Percentiles rank a stretch among this genome's conserved stretches.
Evolutionary conservation across 345 rosid genomes (phyloP).

Genomic region (Sonneratia caseolaris): DNA sequence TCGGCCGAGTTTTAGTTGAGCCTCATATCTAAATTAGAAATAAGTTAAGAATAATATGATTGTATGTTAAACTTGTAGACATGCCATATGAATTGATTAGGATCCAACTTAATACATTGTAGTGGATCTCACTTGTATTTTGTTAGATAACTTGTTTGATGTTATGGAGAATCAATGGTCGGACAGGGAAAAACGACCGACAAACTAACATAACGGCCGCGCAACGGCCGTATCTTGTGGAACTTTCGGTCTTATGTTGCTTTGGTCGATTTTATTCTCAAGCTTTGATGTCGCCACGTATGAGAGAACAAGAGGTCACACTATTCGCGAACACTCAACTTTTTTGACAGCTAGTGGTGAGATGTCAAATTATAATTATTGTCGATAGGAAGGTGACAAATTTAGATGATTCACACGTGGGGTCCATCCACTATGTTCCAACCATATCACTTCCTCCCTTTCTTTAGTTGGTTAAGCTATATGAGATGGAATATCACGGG

Average conservation of each 20-base stretch:
- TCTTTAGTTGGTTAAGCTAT: no score
- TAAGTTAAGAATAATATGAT: no score
- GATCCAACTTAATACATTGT: no score
- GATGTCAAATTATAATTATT: not conserved
- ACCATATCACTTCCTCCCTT: no score
- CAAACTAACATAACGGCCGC: constrained; percentile 1
- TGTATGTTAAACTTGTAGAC: no score
- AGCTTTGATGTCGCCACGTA: not conserved
- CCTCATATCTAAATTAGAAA: no score
- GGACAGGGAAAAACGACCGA: not conserved
- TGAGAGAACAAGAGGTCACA: not conserved
- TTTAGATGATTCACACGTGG: not conserved
- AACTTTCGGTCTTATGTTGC: constrained; percentile 9
- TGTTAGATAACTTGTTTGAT: no score
- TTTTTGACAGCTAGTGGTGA: not conserved
- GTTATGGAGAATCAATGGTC: no score
- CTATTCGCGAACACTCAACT: not conserved
- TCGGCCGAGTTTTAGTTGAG: no score
- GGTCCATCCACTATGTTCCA: not conserved
- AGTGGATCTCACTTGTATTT: no score
- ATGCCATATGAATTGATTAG: no score
- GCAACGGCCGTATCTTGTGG: not conserved
- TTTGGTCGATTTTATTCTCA: not conserved
- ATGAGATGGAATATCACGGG: no score
- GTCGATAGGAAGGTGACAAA: not conserved